Conservation (phyloP, 176 grass and related monocot species). For the Poa pratensis region DNA sequence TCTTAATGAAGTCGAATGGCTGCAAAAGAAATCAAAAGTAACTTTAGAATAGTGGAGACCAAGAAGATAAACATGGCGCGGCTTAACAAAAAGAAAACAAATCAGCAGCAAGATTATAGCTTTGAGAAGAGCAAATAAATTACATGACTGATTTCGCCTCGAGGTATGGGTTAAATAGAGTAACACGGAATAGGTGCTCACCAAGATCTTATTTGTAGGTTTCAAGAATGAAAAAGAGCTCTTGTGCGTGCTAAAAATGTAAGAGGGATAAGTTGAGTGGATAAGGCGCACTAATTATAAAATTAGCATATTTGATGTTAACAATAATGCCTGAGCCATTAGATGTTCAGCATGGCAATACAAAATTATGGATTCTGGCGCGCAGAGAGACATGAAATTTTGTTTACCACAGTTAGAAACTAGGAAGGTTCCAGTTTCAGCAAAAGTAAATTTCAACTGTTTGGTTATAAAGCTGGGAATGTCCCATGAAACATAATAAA, state of each 20-base stretch:
- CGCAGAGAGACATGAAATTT: too few species aligned
- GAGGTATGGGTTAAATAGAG: not conserved
- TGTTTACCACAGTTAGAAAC: not conserved
- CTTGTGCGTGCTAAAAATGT: not conserved
- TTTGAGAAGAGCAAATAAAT: not conserved
- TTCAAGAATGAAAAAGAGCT: not conserved
- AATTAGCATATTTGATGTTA: not conserved
- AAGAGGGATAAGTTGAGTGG: not conserved
- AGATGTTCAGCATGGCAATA: not conserved
- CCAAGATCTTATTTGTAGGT: not conserved
- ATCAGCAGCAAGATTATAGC: not conserved
- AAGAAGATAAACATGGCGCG: not conserved
- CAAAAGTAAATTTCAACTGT: not conserved
- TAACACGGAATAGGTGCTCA: not conserved
- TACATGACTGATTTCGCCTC: not conserved
- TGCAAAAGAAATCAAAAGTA: constrained; percentile 36
- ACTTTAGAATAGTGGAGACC: constrained; percentile 3
- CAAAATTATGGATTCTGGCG: not conserved
- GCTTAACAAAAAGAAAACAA: not conserved
- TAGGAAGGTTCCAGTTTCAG: not conserved
- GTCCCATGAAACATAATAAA: not conserved
- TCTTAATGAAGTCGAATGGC: constrained; percentile 89
- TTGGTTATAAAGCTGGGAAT: not conserved
- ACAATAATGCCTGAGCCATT: not conserved
- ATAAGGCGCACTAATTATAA: not conserved